These are phyloP conservation scores for Penicillium paradoxum DNA, from an alignment of 495 filamentous ascomycete genomes.

Conservation along the genomic window DNA sequence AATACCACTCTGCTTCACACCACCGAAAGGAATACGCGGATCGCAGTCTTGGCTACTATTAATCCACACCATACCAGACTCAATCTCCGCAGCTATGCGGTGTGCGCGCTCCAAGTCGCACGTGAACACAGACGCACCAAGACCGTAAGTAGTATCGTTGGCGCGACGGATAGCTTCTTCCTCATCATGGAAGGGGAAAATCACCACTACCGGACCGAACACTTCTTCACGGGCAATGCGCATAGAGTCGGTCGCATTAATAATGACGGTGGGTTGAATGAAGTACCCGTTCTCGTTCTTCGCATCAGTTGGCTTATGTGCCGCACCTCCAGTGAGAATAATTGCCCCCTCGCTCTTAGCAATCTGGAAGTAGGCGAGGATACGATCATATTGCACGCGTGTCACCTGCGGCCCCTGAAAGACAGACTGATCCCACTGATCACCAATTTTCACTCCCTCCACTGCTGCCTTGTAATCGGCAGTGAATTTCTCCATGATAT, in stretches of 20 bases:
- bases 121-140: constrained; percentile 85
- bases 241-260: constrained; percentile 62
- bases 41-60: constrained; percentile 76
- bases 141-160: constrained; percentile 82
- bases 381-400: constrained; percentile 73
- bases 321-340: constrained; percentile 66
- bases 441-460: constrained; percentile 63
- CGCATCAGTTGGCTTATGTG: constrained; percentile 51
- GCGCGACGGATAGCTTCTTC: constrained; percentile 76
- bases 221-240: constrained; percentile 67
- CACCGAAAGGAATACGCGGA: constrained; percentile 77
- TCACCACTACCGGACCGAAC: constrained; percentile 85
- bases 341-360: constrained; percentile 81
- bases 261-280: constrained; percentile 68
- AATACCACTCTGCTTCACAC: constrained; percentile 92
- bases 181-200: constrained; percentile 74
- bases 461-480: constrained; percentile 65
- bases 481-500: constrained; percentile 70
- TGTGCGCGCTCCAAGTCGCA: constrained; percentile 73
- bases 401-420: constrained; percentile 89
- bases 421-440: constrained; percentile 74
- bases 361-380: constrained; percentile 70
- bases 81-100: constrained; percentile 73
- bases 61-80: constrained; percentile 96
- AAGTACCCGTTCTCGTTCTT: constrained; percentile 55